A percentile compares a stretch with the other conserved stretches of the same genome.
Evolutionary conservation across 345 rosid genomes (phyloP).

Genomic region (Rhodomyrtus tomentosa): DNA sequence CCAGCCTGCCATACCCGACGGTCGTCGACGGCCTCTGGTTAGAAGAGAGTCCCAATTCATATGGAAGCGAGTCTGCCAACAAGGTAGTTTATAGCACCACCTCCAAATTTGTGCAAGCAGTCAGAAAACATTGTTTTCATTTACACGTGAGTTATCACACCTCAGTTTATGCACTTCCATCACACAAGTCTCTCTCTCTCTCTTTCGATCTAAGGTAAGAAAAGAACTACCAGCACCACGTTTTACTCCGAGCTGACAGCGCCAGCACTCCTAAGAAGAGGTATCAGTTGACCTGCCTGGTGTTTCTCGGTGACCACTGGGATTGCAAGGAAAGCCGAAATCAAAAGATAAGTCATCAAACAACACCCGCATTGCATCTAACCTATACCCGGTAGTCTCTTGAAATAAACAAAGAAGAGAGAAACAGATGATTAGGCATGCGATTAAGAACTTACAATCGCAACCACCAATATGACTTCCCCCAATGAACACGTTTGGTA

Average conservation of each 20-base stretch:
- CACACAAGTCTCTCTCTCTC: neutral
- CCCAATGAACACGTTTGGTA: constrained; percentile 60
- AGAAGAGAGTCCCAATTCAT: neutral
- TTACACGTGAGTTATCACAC: neutral
- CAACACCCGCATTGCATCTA: neutral
- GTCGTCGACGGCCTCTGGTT: neutral
- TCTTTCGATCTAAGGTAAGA: neutral
- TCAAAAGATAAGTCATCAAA: neutral
- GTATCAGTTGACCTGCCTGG: neutral
- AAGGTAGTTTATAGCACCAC: neutral
- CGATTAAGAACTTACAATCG: constrained; percentile 26
- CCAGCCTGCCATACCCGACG: neutral
- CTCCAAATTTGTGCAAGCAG: neutral
- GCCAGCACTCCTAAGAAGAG: neutral
- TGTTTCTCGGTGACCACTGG: neutral
- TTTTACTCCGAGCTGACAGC: neutral
- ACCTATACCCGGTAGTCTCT: neutral
- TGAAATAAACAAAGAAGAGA: neutral
- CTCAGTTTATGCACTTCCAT: neutral
- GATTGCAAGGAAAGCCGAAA: neutral
- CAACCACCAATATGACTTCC: constrained; percentile 66
- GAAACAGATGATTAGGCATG: neutral
- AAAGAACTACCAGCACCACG: neutral
- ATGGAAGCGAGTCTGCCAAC: neutral
- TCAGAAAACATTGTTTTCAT: neutral